Conservation (phyloP, 306 rosid genomes). For the Lotus japonicus region DNA sequence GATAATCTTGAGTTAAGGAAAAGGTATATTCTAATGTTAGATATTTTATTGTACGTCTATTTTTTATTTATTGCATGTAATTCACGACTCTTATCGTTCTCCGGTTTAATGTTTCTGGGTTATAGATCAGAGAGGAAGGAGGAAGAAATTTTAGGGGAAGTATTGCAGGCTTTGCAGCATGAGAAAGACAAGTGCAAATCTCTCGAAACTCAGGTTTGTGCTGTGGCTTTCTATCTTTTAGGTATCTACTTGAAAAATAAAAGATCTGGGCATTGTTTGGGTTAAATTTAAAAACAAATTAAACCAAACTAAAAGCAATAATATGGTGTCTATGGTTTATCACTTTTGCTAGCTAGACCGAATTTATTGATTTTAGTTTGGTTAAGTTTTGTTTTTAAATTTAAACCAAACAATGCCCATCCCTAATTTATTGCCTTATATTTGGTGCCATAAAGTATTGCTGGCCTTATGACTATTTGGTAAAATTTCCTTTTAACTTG, state of each 20-base stretch:
- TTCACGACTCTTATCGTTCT: background rate
- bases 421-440: no score
- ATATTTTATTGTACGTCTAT: background rate
- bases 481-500: no score
- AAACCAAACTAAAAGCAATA: no score
- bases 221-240: background rate
- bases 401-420: no score
- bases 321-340: no score
- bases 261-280: no score
- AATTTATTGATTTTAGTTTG: no score
- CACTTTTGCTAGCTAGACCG: no score
- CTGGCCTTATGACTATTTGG: no score
- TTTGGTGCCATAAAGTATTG: no score
- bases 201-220: constrained; percentile 56
- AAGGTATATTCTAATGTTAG: constrained; percentile 40
- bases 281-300: no score
- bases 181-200: constrained; percentile 56
- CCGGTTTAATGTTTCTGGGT: background rate
- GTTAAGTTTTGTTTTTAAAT: no score
- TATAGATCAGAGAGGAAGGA: constrained; percentile 45
- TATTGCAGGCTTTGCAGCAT: constrained; percentile 29
- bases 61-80: background rate
- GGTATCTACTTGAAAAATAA: background rate
- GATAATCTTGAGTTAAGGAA: constrained; percentile 63
- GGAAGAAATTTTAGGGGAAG: constrained; percentile 23